Percentiles rank a stretch among this genome's conserved stretches.
These are phyloP conservation scores for Senna tora DNA, from an alignment of 306 rosid species.

Conservation along the genomic window DNA sequence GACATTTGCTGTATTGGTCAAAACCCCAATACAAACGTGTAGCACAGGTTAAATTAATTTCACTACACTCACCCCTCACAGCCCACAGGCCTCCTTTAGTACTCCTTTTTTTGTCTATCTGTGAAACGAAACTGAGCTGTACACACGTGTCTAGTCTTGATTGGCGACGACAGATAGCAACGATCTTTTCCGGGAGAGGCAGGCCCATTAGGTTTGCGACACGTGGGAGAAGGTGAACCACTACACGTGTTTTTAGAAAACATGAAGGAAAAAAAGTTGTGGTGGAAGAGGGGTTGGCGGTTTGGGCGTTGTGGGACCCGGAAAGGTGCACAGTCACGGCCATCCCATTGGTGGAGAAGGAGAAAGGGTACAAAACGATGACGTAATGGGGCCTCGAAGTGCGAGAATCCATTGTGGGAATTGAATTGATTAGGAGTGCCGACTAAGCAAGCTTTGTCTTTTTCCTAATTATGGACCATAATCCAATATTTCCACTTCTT, in stretches of 20 bases:
- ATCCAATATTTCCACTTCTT: background rate
- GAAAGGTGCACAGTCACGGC: conserved; percentile 16
- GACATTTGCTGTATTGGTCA: background rate
- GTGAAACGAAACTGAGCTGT: background rate
- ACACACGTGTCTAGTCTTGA: conserved; percentile 24
- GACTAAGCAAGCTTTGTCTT: conserved; percentile 14
- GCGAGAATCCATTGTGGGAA: too few species aligned
- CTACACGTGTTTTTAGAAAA: conserved; percentile 1
- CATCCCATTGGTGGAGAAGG: conserved; percentile 22
- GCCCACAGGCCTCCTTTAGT: too few species aligned
- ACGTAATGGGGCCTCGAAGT: background rate
- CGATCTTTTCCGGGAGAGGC: background rate
- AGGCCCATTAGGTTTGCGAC: background rate
- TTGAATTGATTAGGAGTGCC: conserved; percentile 5
- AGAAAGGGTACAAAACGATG: conserved; percentile 7
- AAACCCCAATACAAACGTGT: conserved; percentile 3
- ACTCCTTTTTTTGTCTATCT: too few species aligned
- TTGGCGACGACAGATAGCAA: background rate
- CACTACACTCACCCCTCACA: too few species aligned
- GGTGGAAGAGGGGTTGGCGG: conserved; percentile 50
- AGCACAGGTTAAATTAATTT: background rate
- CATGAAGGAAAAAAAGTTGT: conserved; percentile 39
- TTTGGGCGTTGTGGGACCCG: conserved; percentile 37
- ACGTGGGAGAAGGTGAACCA: conserved; percentile 46
- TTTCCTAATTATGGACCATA: background rate